Base-by-base conservation (phyloP, 129 eudicot genomes). In the Pseudognaphalium luteoalbum region DNA sequence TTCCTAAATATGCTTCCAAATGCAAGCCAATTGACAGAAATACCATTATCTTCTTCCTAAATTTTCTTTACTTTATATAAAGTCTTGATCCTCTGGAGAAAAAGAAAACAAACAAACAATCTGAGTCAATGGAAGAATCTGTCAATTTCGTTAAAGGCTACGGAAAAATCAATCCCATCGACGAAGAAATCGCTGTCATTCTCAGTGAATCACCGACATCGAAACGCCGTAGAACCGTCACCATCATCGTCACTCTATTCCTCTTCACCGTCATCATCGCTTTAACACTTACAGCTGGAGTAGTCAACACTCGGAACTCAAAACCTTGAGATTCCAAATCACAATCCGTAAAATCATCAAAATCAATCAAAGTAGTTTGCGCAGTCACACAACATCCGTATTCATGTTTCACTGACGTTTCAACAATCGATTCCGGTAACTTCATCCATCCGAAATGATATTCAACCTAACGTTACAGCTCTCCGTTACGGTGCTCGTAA, bases 301-400 rank as follows among this genome's bases (percentile, higher is more conserved):
- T 62, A 10, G 2, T 62, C 72, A 19, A 33, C 37, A 65, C 73
- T 70, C 63, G 68, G 69, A 80, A 66, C 80, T 34, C 63, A 25
- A 77, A 84, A 30, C 30, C 76, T 0, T 57, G 63, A 4, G 47
- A 41, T 4, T 35, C 87, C 0, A 22, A 71, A 1, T 15, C 79
- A 6, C n/a, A 71, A 16, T 32, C 81, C 20, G 22, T 83, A 29
- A 76, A 86, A 56, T 29, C 86, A 20, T 41, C 66, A 19, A 73
- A 81, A 6, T 80, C 88, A 5, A 83, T 87, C 73, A 71, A 69
- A 81, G 60, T 85, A 39, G 85, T 89, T 3, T 92, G 97, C 74
- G 67, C 87, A 37, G 93, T 89, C 19, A 89, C 97, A 35, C 87
- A 70, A 59, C 74, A 89, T 75, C 91, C 91, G 9, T 81, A 82